phyloP scores from a whole-genome alignment of 352 stramenopile species.

The Globisporangium abappressorium region DNA sequence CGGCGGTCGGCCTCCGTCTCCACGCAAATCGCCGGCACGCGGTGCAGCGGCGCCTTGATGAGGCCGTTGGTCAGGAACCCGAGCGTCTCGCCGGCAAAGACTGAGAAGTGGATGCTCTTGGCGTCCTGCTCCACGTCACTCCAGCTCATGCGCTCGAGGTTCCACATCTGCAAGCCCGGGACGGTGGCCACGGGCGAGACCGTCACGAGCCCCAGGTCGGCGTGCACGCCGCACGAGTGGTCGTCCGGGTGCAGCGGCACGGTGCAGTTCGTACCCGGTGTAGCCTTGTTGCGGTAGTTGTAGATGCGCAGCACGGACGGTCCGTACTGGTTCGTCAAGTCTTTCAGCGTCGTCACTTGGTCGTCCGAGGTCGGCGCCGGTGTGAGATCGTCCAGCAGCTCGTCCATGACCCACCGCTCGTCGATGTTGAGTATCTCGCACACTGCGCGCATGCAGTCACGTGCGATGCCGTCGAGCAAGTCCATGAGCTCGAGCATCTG shows the following conservation, averaged over 20 bases:
- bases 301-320: conserved; percentile 81
- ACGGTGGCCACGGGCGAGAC: conserved; percentile 74
- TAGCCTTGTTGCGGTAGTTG: conserved; percentile 78
- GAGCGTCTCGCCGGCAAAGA: conserved; percentile 80
- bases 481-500: conserved; percentile 59
- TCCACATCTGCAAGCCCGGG: conserved; percentile 83
- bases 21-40: conserved; percentile 69
- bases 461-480: conserved; percentile 59
- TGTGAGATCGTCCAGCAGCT: conserved; percentile 62
- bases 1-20: conserved; percentile 50
- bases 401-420: conserved; percentile 52
- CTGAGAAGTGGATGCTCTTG: conserved; percentile 59
- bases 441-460: conserved; percentile 74
- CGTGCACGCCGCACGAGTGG: conserved; percentile 72
- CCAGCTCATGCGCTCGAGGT: conserved; percentile 81
- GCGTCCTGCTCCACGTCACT: conserved; percentile 70
- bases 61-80: conserved; percentile 70
- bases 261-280: conserved; percentile 13
- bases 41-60: conserved; percentile 69
- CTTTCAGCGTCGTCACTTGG: conserved; percentile 20
- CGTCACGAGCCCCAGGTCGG: conserved; percentile 75
- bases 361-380: conserved; percentile 24
- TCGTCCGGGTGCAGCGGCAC: conserved; percentile 43
- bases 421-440: conserved; percentile 73
- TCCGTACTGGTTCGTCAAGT: conserved; percentile 73